A percentile compares a stretch with the other conserved stretches of the same genome.
phyloP scores from a whole-genome alignment of 352 stramenopile genomes.

The Globisporangium canariense region DNA sequence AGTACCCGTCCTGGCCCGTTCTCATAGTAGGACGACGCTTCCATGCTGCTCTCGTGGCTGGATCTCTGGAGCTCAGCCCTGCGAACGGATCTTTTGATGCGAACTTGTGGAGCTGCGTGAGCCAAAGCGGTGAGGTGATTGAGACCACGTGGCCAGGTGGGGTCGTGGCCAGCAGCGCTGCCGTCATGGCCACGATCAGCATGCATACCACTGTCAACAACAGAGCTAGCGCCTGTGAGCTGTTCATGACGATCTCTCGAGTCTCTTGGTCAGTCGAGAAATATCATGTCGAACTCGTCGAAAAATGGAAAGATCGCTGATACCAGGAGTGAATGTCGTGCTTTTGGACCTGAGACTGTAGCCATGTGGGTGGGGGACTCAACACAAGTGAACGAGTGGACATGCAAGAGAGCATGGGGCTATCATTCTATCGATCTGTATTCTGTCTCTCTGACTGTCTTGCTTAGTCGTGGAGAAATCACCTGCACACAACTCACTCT shows the following conservation, averaged over 20 bases:
- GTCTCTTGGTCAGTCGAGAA: background rate
- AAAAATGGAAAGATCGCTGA: conserved; percentile 12
- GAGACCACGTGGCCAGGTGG: background rate
- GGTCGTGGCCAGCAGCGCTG: background rate
- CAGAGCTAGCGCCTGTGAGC: background rate
- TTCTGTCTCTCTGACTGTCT: background rate
- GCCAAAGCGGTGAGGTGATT: background rate
- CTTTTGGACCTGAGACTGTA: background rate
- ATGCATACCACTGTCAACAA: background rate
- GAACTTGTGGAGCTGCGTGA: conserved; percentile 5
- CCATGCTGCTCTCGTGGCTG: background rate
- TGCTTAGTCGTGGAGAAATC: no score
- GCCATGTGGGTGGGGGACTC: background rate
- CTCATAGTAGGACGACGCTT: background rate
- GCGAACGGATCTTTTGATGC: background rate
- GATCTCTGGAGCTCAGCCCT: background rate
- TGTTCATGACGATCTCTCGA: background rate
- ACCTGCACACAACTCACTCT: background rate
- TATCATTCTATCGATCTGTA: conserved; percentile 9
- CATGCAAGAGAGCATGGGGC: background rate
- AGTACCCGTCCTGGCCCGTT: background rate
- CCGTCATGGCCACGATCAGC: background rate
- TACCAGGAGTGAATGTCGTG: background rate
- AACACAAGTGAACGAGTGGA: background rate
- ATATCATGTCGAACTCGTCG: background rate